Base-by-base conservation (phyloP, 2,329 filamentous ascomycete species). In the Alternaria dauci region DNA sequence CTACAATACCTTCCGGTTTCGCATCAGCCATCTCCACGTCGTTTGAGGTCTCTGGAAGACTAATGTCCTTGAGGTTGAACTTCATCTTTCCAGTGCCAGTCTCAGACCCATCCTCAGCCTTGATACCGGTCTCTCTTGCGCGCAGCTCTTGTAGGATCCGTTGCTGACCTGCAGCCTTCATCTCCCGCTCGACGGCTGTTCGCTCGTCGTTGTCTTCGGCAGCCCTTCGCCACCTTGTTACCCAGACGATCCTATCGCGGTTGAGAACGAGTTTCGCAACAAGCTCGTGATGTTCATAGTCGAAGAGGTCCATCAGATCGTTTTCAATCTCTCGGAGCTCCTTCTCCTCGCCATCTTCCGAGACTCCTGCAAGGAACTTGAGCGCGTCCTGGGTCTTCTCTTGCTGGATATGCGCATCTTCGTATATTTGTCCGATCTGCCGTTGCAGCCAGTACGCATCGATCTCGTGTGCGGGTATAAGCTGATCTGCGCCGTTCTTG, bases 381-480 rank as follows among this genome's bases (percentile, higher is more conserved):
- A 99, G 84, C 0, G 93, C 94, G 68, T 92, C 87, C 67, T 90
- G 88, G 6, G 95, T 95, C 82, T 98, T 98, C 76, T 95, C 92
- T 72, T 96, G 92, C 75, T 97, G 94, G 50, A 89, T 91, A 77
- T 98, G 94, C 5, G 94, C 92, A 79, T 99, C 95, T 12, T 91
- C 86, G 75, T 98, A 98, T 3, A 97, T 84, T 41, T 87, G 85
- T 58, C 94, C 94, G 54, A 99, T 93, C 74, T 97, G 91, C 66
- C 95, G 87, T 79, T 98, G 95, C 61, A 99, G 80, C 95, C 95
- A 99, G 81, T 94, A 99, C 9, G 94, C 94, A 78, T 99, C 95
- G 65, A 99, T 96, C 59, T 97, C 93, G 66, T 94, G 89, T 50
- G 92, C 92, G 18, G 91, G 85, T 58, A 99, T 87, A 26, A 86